phyloP scores from a whole-genome alignment of 371 early-diverging fungal genomes.

The Fennellomyces sp. region DNA sequence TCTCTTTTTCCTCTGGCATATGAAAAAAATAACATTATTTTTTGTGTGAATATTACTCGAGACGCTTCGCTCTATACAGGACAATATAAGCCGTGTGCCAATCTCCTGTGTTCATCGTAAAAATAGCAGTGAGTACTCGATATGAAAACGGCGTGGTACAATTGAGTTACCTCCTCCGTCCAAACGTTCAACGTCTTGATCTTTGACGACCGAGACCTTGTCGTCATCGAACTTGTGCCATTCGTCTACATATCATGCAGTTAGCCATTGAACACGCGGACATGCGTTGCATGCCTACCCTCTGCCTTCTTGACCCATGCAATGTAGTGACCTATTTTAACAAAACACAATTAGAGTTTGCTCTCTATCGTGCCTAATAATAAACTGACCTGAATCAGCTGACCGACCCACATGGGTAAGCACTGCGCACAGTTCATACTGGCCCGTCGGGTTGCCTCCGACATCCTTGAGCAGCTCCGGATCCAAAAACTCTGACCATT shows the following conservation, averaged over 20 bases:
- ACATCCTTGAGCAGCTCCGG: conserved; percentile 75
- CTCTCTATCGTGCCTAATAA: not conserved
- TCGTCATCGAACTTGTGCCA: conserved; percentile 98
- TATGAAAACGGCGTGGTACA: not conserved
- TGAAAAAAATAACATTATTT: not conserved
- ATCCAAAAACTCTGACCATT: conserved; percentile 63
- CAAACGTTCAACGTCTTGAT: conserved; percentile 88
- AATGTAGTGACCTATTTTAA: conserved; percentile 81
- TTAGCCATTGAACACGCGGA: not conserved
- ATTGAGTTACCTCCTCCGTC: conserved; percentile 79
- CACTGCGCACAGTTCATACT: conserved; percentile 84
- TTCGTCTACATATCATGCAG: conserved; percentile 50
- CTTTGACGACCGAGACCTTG: conserved; percentile 81
- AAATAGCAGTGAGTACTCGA: not conserved
- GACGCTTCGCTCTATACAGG: conserved; percentile 70
- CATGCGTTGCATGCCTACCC: conserved; percentile 15
- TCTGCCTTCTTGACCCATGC: conserved; percentile 83
- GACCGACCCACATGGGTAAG: conserved; percentile 87
- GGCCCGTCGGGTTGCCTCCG: conserved; percentile 81
- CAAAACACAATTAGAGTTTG: not conserved
- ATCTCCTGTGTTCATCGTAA: conserved; percentile 49
- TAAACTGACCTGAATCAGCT: conserved; percentile 69
- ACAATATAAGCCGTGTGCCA: conserved; percentile 87
- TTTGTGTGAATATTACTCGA: conserved; percentile 3
- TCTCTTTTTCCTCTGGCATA: not conserved